Base-by-base conservation (phyloP, 2,329 filamentous ascomycete genomes). In the Clarireedia monteithiana region DNA sequence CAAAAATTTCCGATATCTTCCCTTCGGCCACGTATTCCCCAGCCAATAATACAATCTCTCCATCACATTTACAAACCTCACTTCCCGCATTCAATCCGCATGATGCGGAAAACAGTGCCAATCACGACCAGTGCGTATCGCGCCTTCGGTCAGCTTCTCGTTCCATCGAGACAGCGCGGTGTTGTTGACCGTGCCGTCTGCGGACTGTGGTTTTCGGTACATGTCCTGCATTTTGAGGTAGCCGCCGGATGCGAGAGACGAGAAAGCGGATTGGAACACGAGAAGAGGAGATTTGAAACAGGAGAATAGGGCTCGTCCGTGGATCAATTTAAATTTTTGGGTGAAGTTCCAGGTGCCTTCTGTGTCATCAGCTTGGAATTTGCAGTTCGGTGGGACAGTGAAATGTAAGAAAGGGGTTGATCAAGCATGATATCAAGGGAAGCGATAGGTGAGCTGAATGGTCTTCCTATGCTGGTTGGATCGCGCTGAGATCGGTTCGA, bases 11-110 rank as follows among this genome's bases (percentile, higher is more conserved):
- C n/a, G 15, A 4, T 42, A n/a, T n/a, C n/a, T 42, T 15, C 39
- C 68, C 59, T 74, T 77, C 1, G 80, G 70, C 80, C 80, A 83
- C 5, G 70, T 70, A 39, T 77, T 79, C 49, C 75, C 72, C 0
- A 80, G 80, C 51, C 81, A 72, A 64, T 77, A 80, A 65, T 77
- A 80, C 3, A 77, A 62, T n/a, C 68, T 69, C 63, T 82, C 73
- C n/a, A 74, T 71, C 14, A 82, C 72, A 53, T 82, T 76, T 6
- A 77, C 74, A 60, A 83, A 83, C 0, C 80, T 80, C 2, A 73
- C 76, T 15, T 76, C 72, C n/a, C 57, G 56, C 20, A 63, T 48
- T 17, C 47, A 58, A 23, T 44, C 38, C 17, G 20, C 40, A 30
- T 64, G 60, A 15, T 62, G 53, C 10, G 30, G 45, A 34, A 34